These are phyloP conservation scores for Talaromyces sp. DNA, from an alignment of 2,329 filamentous ascomycete genomes.

Conservation along the genomic window DNA sequence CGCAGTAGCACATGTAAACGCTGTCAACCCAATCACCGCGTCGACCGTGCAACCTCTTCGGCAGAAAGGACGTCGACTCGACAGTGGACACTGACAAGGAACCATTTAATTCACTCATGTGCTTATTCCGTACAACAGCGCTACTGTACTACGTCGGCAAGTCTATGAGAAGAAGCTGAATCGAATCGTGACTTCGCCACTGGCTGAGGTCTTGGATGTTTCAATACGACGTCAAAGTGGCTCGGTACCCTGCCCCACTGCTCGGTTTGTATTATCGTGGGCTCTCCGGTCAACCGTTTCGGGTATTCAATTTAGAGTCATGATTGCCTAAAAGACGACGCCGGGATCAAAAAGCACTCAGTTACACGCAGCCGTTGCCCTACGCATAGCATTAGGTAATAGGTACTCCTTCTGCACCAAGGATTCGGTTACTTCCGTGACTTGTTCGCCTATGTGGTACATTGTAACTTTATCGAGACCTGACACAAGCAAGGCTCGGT, in stretches of 20 bases:
- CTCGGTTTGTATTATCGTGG: background rate
- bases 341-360: background rate
- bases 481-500: background rate
- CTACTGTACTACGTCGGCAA: background rate
- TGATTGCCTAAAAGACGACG: slow-evolving; percentile 5
- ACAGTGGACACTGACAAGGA: background rate
- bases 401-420: background rate
- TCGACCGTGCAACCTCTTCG: background rate
- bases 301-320: slow-evolving; percentile 14
- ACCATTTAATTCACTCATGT: slow-evolving; percentile 6
- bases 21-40: background rate
- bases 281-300: slow-evolving; percentile 18
- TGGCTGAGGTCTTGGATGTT: background rate
- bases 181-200: background rate
- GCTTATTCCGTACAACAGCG: background rate
- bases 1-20: background rate
- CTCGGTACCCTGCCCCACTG: slow-evolving; percentile 4
- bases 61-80: background rate
- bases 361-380: background rate
- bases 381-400: background rate
- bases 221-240: slow-evolving; percentile 8
- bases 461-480: background rate
- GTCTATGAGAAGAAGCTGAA: background rate
- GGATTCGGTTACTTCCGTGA: background rate
- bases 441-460: background rate